Evolutionary conservation across 177 flowering plant species (phyloP).

Genomic region (Vitis hybrid): DNA sequence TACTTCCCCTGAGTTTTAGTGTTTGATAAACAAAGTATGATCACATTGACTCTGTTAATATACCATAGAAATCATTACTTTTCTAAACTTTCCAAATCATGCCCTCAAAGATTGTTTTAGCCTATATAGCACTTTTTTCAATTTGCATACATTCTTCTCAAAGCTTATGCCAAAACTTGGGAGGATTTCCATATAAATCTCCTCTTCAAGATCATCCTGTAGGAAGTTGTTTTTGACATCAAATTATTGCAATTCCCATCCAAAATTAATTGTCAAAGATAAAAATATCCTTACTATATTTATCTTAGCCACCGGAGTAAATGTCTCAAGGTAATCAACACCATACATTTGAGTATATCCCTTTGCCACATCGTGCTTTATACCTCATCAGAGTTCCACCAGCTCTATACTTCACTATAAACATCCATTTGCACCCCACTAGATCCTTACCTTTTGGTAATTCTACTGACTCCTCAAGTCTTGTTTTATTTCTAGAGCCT

Average conservation of each 20-base stretch:
- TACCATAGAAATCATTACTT: neutral
- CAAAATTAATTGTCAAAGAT: neutral
- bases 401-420: neutral
- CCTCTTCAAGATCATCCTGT: no score
- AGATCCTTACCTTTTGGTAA: neutral
- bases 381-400: neutral
- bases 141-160: no score
- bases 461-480: neutral
- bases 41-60: neutral
- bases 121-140: neutral
- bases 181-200: no score
- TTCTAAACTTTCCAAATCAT: neutral
- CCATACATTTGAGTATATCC: slow-evolving; percentile 6
- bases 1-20: no score
- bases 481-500: no score
- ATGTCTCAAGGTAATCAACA: neutral
- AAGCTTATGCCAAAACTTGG: no score
- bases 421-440: slow-evolving; percentile 8
- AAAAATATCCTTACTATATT: neutral
- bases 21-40: neutral
- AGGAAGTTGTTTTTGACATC: no score
- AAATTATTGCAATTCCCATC: no score
- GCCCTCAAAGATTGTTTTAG: neutral
- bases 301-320: neutral
- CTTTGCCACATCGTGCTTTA: neutral